A percentile compares a stretch with the other conserved stretches of the same genome.
phyloP scores from a whole-genome alignment of 208 protist genomes.

The Leishmania turanica region DNA sequence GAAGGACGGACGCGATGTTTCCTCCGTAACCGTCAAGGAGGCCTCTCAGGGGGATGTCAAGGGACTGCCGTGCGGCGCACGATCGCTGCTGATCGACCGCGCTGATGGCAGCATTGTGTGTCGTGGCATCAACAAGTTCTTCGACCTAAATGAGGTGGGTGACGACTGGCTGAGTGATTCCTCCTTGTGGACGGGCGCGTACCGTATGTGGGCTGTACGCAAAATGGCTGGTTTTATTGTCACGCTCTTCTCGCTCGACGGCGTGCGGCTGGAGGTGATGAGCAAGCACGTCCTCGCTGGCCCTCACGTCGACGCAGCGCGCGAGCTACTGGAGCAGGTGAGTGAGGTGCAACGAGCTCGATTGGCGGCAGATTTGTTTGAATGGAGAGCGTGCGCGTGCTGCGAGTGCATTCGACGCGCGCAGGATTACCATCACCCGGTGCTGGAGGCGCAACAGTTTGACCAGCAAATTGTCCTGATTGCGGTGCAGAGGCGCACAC shows the following conservation, averaged over 20 bases:
- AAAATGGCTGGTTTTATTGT: conserved; percentile 92
- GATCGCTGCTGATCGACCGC: conserved; percentile 66
- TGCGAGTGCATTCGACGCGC: conserved; percentile 74
- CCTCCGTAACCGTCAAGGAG: conserved; percentile 79
- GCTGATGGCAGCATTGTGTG: conserved; percentile 58
- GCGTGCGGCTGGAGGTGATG: conserved; percentile 53
- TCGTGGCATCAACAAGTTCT: conserved; percentile 91
- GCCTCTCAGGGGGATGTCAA: conserved; percentile 64
- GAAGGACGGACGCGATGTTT: conserved; percentile 25
- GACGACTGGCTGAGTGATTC: conserved; percentile 38
- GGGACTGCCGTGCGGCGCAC: conserved; percentile 74
- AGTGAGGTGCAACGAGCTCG: conserved; percentile 33
- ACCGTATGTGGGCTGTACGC: conserved; percentile 62
- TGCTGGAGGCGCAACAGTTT: conserved; percentile 54
- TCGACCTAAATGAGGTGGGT: conserved; percentile 62
- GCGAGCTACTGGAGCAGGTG: conserved; percentile 37
- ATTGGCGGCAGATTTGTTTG: conserved; percentile 59
- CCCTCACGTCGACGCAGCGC: conserved; percentile 70
- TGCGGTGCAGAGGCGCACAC: conserved; percentile 49
- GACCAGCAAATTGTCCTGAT: conserved; percentile 66
- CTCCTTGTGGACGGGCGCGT: conserved; percentile 40
- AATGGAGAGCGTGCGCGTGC: conserved; percentile 34
- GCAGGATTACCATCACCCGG: conserved; percentile 67
- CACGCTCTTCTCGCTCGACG: conserved; percentile 81
- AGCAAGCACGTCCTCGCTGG: conserved; percentile 86